Conservation (phyloP, 331 rosid genomes). For the Spiraea crenata region DNA sequence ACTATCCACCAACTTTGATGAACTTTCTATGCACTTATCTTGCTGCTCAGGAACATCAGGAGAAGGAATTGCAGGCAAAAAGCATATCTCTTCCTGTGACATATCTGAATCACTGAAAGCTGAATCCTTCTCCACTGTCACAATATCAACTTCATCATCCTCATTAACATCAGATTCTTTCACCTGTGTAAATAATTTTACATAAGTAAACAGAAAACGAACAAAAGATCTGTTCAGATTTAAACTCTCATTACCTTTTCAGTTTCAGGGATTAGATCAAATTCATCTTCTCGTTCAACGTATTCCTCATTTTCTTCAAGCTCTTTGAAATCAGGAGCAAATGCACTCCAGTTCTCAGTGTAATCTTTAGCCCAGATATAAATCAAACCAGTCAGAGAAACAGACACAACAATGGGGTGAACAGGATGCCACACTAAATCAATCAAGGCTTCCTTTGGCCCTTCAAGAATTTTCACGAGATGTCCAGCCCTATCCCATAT, state of each 20-base stretch:
- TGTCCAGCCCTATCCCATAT: slow-evolving; percentile 97
- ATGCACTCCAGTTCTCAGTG: slow-evolving; percentile 98
- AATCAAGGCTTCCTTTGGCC: slow-evolving; percentile 93
- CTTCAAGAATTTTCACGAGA: slow-evolving; percentile 96
- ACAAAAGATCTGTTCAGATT: slow-evolving; percentile 6
- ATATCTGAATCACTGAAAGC: slow-evolving; percentile 89
- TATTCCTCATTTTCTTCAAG: slow-evolving; percentile 96
- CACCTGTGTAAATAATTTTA: slow-evolving; percentile 45
- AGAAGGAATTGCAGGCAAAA: slow-evolving; percentile 80
- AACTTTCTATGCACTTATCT: slow-evolving; percentile 69
- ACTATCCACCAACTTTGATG: slow-evolving; percentile 68
- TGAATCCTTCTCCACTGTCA: slow-evolving; percentile 72
- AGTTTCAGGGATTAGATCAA: slow-evolving; percentile 82
- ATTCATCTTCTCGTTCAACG: slow-evolving; percentile 87
- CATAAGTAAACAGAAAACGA: slow-evolving; percentile 1
- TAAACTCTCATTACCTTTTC: slow-evolving; percentile 57
- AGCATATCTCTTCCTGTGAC: slow-evolving; percentile 87
- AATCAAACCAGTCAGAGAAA: slow-evolving; percentile 75
- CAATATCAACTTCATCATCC: slow-evolving; percentile 87
- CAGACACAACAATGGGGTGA: slow-evolving; percentile 76
- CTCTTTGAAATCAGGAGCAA: slow-evolving; percentile 98
- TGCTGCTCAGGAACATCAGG: slow-evolving; percentile 65
- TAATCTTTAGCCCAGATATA: slow-evolving; percentile 98
- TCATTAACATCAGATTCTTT: slow-evolving; percentile 77
- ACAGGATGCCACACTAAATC: slow-evolving; percentile 94